A percentile compares a stretch with the other conserved stretches of the same genome.
Evolutionary conservation across 2,329 filamentous ascomycete genomes (phyloP).

Genomic region (Sarocladiaceae sp.): DNA sequence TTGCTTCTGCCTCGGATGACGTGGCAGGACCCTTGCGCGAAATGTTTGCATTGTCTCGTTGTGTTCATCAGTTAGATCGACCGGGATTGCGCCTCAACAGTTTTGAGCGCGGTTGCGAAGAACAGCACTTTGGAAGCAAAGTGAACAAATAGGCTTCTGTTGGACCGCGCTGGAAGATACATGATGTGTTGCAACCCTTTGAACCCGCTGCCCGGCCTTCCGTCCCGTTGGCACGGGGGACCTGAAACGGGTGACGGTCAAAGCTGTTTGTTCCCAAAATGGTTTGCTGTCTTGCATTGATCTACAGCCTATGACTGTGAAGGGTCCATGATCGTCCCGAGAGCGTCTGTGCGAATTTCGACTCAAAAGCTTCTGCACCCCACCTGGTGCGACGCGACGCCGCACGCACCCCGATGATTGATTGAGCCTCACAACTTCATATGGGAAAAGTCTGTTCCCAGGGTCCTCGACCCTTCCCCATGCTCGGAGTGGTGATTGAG

Average conservation of each 20-base stretch:
- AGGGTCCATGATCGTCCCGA: background rate
- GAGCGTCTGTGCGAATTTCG: background rate
- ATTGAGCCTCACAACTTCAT: too few species aligned
- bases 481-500: background rate
- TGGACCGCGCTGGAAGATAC: too few species aligned
- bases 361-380: background rate
- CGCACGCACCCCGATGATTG: background rate
- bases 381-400: background rate
- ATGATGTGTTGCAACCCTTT: background rate
- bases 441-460: too few species aligned
- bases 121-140: too few species aligned
- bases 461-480: background rate
- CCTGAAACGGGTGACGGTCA: background rate
- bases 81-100: too few species aligned
- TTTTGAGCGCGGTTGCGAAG: too few species aligned
- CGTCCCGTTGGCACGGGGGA: background rate
- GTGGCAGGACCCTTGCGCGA: background rate
- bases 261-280: too few species aligned
- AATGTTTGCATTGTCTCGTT: background rate
- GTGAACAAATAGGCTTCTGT: too few species aligned
- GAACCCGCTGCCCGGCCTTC: background rate
- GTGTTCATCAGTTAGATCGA: too few species aligned
- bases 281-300: background rate
- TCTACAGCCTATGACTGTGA: background rate
- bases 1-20: constrained; percentile 6